A percentile compares a stretch with the other conserved stretches of the same genome.
Conservation (phyloP, 31 red algal species). For the Endocladia muricata region DNA sequence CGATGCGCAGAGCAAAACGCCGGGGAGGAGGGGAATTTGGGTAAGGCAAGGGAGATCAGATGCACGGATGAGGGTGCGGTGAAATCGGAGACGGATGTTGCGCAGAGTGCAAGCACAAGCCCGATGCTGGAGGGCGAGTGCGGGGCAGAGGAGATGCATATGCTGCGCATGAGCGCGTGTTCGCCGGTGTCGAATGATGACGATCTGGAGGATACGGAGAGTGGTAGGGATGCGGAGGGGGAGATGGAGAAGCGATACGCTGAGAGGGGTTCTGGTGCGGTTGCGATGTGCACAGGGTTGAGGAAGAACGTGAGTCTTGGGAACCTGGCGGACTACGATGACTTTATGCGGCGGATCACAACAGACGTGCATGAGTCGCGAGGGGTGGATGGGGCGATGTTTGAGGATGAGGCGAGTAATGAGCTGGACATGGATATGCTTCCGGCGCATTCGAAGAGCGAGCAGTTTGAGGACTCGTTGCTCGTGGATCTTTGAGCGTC, state of each 20-base stretch:
- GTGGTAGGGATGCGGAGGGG: not conserved
- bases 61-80: not conserved
- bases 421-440: constrained; percentile 54
- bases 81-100: not conserved
- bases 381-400: constrained; percentile 1
- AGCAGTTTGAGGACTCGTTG: constrained; percentile 51
- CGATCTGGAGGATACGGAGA: not conserved
- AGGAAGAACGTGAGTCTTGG: constrained; percentile 45
- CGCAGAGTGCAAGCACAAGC: not conserved
- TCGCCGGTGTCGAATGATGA: constrained; percentile 35
- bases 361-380: constrained; percentile 14
- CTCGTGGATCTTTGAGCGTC: constrained; percentile 27
- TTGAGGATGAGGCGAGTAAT: constrained; percentile 14
- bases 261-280: not conserved
- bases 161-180: constrained; percentile 7
- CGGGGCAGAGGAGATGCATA: not conserved
- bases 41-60: too few species aligned
- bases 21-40: too few species aligned
- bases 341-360: constrained; percentile 64
- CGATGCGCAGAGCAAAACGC: not conserved
- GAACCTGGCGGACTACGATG: constrained; percentile 66
- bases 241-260: not conserved
- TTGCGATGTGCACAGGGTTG: too few species aligned
- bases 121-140: too few species aligned
- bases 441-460: constrained; percentile 15